phyloP scores from a whole-genome alignment of 768 basidiomycete genomes.

The Agrocybe chaxingu region DNA sequence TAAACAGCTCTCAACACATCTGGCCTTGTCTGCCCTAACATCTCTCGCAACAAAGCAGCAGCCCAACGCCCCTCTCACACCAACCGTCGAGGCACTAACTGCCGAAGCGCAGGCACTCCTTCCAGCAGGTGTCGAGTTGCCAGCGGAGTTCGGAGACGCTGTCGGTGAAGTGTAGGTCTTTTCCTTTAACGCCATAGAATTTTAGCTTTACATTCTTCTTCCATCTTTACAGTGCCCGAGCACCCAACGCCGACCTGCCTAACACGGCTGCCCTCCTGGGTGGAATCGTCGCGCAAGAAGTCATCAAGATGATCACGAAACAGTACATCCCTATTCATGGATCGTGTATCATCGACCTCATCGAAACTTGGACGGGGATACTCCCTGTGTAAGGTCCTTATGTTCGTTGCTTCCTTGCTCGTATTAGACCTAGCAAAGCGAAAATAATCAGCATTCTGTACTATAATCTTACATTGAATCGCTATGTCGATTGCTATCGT shows the following conservation, averaged over 20 bases:
- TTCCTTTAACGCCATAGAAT: neutral
- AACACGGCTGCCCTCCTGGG: constrained; percentile 94
- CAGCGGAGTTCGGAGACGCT: constrained; percentile 53
- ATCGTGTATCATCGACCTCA: constrained; percentile 80
- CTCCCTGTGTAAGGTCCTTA: constrained; percentile 19
- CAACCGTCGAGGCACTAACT: constrained; percentile 51
- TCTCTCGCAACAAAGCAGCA: constrained; percentile 25
- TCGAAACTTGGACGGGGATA: constrained; percentile 75
- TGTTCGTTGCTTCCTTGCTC: neutral
- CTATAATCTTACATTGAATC: neutral
- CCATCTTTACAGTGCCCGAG: constrained; percentile 55
- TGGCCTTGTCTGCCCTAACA: constrained; percentile 66
- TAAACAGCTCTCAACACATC: constrained; percentile 64
- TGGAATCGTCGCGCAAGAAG: constrained; percentile 92
- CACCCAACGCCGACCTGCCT: constrained; percentile 83
- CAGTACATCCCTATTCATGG: constrained; percentile 93
- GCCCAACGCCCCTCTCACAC: constrained; percentile 23
- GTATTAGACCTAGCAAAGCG: neutral
- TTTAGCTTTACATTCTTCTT: neutral
- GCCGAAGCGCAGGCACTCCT: constrained; percentile 48
- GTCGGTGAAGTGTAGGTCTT: constrained; percentile 76
- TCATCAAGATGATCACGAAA: constrained; percentile 94
- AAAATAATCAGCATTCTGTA: neutral
- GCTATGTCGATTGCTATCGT: neutral
- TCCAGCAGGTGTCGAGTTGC: constrained; percentile 46